Evolutionary conservation across 768 basidiomycete genomes (phyloP).

Genomic region (Candolleomyces eurysporus): DNA sequence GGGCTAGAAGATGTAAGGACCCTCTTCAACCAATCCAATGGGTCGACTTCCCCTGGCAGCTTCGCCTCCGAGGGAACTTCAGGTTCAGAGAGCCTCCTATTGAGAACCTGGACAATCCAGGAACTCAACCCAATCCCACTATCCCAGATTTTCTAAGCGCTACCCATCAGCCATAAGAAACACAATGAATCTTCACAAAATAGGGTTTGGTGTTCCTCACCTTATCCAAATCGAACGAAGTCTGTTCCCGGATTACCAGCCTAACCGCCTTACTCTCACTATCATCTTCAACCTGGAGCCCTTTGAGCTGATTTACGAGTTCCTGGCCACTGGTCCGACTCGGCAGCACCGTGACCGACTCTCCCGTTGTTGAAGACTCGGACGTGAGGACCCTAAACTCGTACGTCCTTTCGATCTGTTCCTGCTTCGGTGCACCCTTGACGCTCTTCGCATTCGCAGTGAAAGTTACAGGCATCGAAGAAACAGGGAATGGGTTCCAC

Average conservation of each 20-base stretch:
- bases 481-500: conserved; percentile 52
- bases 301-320: conserved; percentile 21
- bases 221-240: conserved; percentile 92
- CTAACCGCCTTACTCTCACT: conserved; percentile 6
- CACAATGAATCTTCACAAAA: conserved; percentile 14
- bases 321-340: not conserved
- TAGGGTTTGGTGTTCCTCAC: conserved; percentile 36
- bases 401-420: conserved; percentile 62
- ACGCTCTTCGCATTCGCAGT: conserved; percentile 20
- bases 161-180: conserved; percentile 13
- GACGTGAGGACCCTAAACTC: conserved; percentile 6
- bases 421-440: conserved; percentile 53
- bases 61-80: too few relatives aligned
- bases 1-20: not conserved
- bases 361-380: not conserved
- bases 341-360: not conserved
- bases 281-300: conserved; percentile 16
- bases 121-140: conserved; percentile 85
- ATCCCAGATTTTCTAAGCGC: conserved; percentile 91
- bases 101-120: conserved; percentile 55
- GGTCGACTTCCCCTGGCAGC: not conserved
- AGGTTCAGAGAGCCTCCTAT: conserved; percentile 6
- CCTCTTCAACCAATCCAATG: not conserved
- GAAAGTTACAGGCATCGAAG: conserved; percentile 64
- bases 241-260: conserved; percentile 71